Conservation (phyloP, 169 alveolate species). For the Plasmodium ovale region DNA sequence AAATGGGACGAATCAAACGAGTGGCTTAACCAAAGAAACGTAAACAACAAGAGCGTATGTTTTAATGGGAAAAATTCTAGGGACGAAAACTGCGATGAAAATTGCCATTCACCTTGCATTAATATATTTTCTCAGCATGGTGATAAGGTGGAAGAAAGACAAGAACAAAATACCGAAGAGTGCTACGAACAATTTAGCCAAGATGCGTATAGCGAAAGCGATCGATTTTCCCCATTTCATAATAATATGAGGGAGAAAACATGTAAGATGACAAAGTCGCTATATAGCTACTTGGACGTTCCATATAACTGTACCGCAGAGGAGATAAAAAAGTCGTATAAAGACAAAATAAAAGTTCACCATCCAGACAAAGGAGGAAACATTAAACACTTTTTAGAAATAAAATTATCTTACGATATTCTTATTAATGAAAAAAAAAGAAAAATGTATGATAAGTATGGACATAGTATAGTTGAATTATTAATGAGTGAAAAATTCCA, state of each 20-base stretch:
- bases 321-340: slow-evolving; percentile 67
- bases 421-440: slow-evolving; percentile 61
- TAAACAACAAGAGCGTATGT: background rate
- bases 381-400: slow-evolving; percentile 47
- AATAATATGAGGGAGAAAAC: slow-evolving; percentile 7
- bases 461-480: slow-evolving; percentile 64
- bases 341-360: slow-evolving; percentile 59
- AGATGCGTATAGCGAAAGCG: background rate
- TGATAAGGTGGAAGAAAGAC: no score
- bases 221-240: no score
- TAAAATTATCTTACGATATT: slow-evolving; percentile 62
- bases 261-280: slow-evolving; percentile 31
- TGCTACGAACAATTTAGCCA: background rate
- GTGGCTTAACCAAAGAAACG: background rate
- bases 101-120: no score
- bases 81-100: slow-evolving; percentile 8
- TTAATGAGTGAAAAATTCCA: slow-evolving; percentile 58
- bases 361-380: slow-evolving; percentile 76
- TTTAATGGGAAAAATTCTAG: no score
- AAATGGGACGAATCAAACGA: background rate
- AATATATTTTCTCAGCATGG: no score
- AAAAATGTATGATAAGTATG: slow-evolving; percentile 74
- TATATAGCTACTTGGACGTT: slow-evolving; percentile 49
- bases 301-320: slow-evolving; percentile 46
- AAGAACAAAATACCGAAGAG: background rate